Base-by-base conservation (phyloP, 495 filamentous ascomycete genomes). In the Amniculicola lignicola region DNA sequence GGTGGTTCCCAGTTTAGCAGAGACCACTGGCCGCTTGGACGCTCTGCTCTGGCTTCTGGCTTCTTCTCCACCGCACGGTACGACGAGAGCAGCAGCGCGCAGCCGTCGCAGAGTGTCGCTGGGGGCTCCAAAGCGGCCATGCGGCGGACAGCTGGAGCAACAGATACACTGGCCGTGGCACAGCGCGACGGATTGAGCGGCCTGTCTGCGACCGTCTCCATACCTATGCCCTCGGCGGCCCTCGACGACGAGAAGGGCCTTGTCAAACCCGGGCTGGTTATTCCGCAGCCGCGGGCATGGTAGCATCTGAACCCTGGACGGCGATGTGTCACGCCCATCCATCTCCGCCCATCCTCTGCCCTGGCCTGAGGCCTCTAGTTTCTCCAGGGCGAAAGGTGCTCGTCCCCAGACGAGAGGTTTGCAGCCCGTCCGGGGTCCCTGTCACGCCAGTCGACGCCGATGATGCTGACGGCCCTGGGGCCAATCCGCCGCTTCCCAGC, bases 251-350 rank as follows among this genome's bases (percentile, higher is more conserved):
- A 3, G 31, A 52, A 16, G n/a, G 15, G 15, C 10, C 47, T 52
- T 53, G 59, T 58, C 54, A 47, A 16, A 55, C 54, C 28, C 44
- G 52, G 61, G 46, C 57, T 61, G 51, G 45, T 41, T 61, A 47
- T 29, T 48, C 61, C 61, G 61, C 56, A 59, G 47, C 61, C 61
- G 61, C 57, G 61, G 61, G 18, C 51, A 61, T 61, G 61, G 61
- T 61, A 56, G 46, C 56, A 64, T 59, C 39, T 39, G 25, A 51
- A 57, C 44, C 50, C 9, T 33, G 29, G 29, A 39, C 54, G 22
- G 49, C 24, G 55, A 45, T 58, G 46, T 54, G 56, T 59, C 50
- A 59, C 56, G 35, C 29, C 7, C 6, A 27, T 14, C 49, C 21
- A 54, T 41, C 48, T 42, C 22, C 38, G 16, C 54, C 33, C 35